phyloP scores from a whole-genome alignment of 306 rosid species.

The Adenanthera pavonina region DNA sequence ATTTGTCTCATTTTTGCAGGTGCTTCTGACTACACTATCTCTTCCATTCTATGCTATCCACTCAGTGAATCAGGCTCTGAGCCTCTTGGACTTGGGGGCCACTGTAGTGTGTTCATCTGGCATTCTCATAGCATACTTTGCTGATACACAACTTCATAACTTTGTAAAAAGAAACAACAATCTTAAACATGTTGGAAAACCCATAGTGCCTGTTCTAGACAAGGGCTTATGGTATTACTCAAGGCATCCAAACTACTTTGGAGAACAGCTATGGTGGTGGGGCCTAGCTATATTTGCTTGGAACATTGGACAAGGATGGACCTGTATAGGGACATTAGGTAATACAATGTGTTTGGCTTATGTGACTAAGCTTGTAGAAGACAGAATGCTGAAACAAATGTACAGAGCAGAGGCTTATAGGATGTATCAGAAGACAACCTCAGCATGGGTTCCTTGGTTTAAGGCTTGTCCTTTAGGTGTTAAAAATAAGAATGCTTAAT shows the following conservation, averaged over 20 bases:
- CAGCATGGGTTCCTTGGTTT: conserved; percentile 89
- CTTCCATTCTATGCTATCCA: conserved; percentile 80
- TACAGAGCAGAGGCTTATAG: conserved; percentile 73
- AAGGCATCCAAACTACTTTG: conserved; percentile 89
- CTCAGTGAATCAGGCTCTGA: conserved; percentile 62
- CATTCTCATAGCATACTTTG: conserved; percentile 72
- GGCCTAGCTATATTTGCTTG: conserved; percentile 76
- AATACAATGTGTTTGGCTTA: conserved; percentile 82
- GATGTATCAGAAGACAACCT: conserved; percentile 86
- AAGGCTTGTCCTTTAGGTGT: conserved; percentile 53
- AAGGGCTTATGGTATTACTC: conserved; percentile 81
- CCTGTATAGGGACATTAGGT: conserved; percentile 64
- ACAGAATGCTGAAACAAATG: conserved; percentile 72
- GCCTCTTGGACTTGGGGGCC: conserved; percentile 72
- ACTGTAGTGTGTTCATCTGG: conserved; percentile 56
- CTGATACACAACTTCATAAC: conserved; percentile 81
- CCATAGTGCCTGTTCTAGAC: conserved; percentile 58
- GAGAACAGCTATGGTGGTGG: conserved; percentile 99
- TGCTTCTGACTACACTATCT: conserved; percentile 70
- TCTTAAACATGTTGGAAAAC: conserved; percentile 64
- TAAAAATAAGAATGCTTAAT: conserved; percentile 70
- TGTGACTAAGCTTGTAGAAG: conserved; percentile 89
- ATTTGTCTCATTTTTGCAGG: conserved; percentile 49
- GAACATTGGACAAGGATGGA: conserved; percentile 78
- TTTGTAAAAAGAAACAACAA: conserved; percentile 66